Base-by-base conservation (phyloP, 345 rosid species). In the Gossypium sturtianum region DNA sequence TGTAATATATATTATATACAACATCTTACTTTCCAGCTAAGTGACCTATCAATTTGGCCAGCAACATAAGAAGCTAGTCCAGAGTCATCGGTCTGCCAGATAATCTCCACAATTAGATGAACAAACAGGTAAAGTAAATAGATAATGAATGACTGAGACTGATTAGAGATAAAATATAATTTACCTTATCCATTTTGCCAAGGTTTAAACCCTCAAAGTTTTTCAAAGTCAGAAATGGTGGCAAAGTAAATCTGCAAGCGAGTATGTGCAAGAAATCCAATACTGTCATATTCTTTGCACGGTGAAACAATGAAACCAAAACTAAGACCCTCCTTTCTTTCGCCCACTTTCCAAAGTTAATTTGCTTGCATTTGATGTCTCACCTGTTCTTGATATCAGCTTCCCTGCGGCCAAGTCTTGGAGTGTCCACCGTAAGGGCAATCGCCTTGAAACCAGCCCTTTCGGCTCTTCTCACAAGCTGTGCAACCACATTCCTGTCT, bases 381-480 rank as follows among this genome's bases (percentile, higher is more conserved):
- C 20, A 92, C 98, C 97, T 87, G 85, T 92, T 94, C 87, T 92
- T 94, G 84, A 94, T 94, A 83, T 92, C 97, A 23, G 97, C 85
- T 81, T 94, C 98, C 75, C 98, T 85, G 19, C 97, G 95, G 45
- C 98, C 98, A 29, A 94, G 97, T 83, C 89, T 85, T 51, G 98
- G 98, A 65, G 97, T 92, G 78, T 94, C 98, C 29, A 89, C 97
- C n/a, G 97, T 94, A 54, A 94, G 95, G 78, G 91, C 97, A 84
- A 94, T 92, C 12, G 95, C 97, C 86, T 88, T 92, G 82, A 92
- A 94, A 61, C 97, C 97, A 80, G 97, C 97, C 82, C 83, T 84
- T 80, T 92, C 97, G 38, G 98, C 98, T 84, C 98, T 84, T 78
- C 85, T 88, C 69, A 94, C 95, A 51, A 92, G 89, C 81, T 94